Evolutionary conservation across 169 alveolate species (phyloP), one percentile per base, ranked within the genome.

Genomic region (Eimeria tenella): DNA sequence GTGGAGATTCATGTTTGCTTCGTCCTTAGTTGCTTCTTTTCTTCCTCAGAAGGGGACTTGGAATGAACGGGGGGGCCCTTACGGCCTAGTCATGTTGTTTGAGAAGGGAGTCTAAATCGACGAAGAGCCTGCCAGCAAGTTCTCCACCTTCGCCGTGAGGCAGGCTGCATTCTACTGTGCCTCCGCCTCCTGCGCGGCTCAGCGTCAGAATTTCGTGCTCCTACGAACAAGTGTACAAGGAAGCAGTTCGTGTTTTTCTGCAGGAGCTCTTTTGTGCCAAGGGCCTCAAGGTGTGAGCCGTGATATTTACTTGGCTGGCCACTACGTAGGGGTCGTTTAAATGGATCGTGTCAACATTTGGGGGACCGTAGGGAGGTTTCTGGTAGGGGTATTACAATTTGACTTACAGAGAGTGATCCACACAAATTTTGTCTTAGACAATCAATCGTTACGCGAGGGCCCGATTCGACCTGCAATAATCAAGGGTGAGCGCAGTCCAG

Each of bases 131-230:
- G 7, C 31, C 83, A 49, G 31, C 10, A 49, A 25, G 17, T 4
- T 10, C 17, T 42, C n/a, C 62, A 10, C 31, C 62, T 60, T 42
- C 62, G 13, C 62, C 60, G 17, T 11, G 42, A 31, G 42, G 42
- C 42, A 31, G 42, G 42, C 83, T 10, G 31, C 23, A 11, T 0
- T 11, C 62, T 4, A 1, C 19, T 49, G 25, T 11, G 25, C 19
- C 23, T 49, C 42, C 23, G 49, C 55, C 90, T n/a, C 90, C 75
- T 31, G 90, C 75, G 11, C 90, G 77, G 25, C 58, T 82, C 25
- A 82, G 77, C 90, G 90, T 82, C 4, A 82, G 90, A 4, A 82
- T n/a, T 31, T 82, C 90, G 75, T 82, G 90, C 58, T 82, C 90
- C 90, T 82, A 68, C 11, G n/a, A 23, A 5, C 89, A 15, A 9